Conservation (phyloP, 108 stramenopile genomes). For the Ochromonas danica region DNA sequence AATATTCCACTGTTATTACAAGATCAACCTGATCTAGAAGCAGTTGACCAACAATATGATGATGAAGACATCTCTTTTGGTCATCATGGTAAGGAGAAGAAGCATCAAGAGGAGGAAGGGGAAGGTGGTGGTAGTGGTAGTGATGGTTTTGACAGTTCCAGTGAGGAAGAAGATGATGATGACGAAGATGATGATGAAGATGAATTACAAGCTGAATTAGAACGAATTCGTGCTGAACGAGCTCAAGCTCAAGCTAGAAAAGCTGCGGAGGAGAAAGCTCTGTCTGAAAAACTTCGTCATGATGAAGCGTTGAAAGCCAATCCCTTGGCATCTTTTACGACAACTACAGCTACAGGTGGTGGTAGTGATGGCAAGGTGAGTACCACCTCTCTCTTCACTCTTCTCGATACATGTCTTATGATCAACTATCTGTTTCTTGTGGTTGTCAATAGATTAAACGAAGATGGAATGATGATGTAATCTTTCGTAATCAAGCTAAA, state of each 20-base stretch:
- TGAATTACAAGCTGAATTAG: slow-evolving; percentile 78
- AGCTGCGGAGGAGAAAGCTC: slow-evolving; percentile 65
- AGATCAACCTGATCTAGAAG: slow-evolving; percentile 20
- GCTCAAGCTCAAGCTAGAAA: slow-evolving; percentile 71
- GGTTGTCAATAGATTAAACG: slow-evolving; percentile 59
- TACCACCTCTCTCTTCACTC: slow-evolving; percentile 38
- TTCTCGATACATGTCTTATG: slow-evolving; percentile 45
- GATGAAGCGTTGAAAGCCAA: slow-evolving; percentile 80
- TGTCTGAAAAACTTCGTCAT: slow-evolving; percentile 55
- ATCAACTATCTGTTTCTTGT: too few species aligned
- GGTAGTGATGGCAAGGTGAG: neutral
- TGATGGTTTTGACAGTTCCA: too few species aligned
- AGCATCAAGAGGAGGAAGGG: too few species aligned
- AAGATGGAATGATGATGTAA: slow-evolving; percentile 94
- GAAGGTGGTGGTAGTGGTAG: too few species aligned
- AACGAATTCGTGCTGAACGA: slow-evolving; percentile 79
- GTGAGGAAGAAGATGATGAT: slow-evolving; percentile 57
- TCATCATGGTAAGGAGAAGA: neutral
- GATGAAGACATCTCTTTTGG: neutral
- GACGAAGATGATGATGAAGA: slow-evolving; percentile 89
- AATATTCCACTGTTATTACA: neutral
- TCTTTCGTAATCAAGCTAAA: slow-evolving; percentile 91
- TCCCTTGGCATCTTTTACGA: slow-evolving; percentile 65
- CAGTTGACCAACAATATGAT: neutral
- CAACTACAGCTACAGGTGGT: slow-evolving; percentile 23